Base-by-base conservation (phyloP, 305 asterid genomes). In the Caryopteris hybrid region DNA sequence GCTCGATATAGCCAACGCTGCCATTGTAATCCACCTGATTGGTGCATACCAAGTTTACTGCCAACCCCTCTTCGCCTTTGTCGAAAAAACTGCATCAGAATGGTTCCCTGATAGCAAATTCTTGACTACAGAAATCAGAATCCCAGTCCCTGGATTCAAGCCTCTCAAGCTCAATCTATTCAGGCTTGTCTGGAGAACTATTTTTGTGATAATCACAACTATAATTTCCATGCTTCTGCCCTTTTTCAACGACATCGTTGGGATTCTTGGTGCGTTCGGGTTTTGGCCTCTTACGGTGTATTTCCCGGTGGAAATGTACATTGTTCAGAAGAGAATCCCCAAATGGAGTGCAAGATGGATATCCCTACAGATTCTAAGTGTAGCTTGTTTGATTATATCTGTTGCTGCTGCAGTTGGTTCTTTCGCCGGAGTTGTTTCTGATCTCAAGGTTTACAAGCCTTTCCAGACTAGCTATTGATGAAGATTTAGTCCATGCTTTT, bases 21-120 rank as follows among this genome's bases (percentile, higher is more conserved):
- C 97, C 54, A 88, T 92, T 0, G 97, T 86, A 0, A 59, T 92
- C 74, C 98, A 92, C 61, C 89, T 92, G 1, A 68, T 92, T 2
- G 96, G 96, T 0, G 98, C 97, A 0, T 92, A 92, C 78, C 97
- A 92, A 65, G 98, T 88, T 42, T 92, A 78, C 67, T 85, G 95
- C 83, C 97, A 91, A 47, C 97, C 98, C 61, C 76, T 92, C 2
- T 92, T 84, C 42, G 95, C 98, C 36, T 92, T 90, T 57, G 71
- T 92, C 0, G 98, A 92, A 20, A 89, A 89, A 66, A 76, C 82
- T 0, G 76, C 91, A 0, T 2, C 64, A 6, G 62, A 61, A 4
- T 74, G 83, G 80, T 87, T 42, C 80, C 96, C 98, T 0, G 62
- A 84, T 10, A 86, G 68, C 73, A 61, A 76, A 29, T 56, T 88